These are phyloP conservation scores for Cordyceps sp. DNA, from an alignment of 2,329 filamentous ascomycete species.

Conservation along the genomic window DNA sequence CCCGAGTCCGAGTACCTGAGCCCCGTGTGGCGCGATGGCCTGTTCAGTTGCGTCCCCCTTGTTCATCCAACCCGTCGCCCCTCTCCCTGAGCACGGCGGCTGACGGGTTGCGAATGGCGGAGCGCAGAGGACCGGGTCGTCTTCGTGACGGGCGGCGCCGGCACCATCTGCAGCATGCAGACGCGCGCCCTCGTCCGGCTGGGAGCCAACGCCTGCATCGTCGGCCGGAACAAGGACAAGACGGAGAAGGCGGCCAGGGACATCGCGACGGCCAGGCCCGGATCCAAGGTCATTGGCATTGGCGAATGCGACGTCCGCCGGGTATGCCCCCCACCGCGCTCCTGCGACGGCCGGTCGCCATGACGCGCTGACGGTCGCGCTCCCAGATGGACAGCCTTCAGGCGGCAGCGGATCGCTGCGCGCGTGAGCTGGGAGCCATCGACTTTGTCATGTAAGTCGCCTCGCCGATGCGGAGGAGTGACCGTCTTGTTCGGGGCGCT, in stretches of 20 bases:
- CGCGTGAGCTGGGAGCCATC: slow-evolving; percentile 67
- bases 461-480: not conserved
- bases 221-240: slow-evolving; percentile 79
- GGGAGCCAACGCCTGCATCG: slow-evolving; percentile 84
- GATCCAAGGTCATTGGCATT: slow-evolving; percentile 74
- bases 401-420: slow-evolving; percentile 62
- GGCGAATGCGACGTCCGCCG: slow-evolving; percentile 66
- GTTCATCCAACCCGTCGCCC: not conserved
- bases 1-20: slow-evolving; percentile 64
- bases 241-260: slow-evolving; percentile 67
- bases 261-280: slow-evolving; percentile 61
- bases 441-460: slow-evolving; percentile 80
- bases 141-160: slow-evolving; percentile 89
- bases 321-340: slow-evolving; percentile 18
- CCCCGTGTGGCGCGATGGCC: slow-evolving; percentile 69
- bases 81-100: no score
- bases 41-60: slow-evolving; percentile 46
- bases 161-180: slow-evolving; percentile 87
- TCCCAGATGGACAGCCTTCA: slow-evolving; percentile 21
- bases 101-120: not conserved
- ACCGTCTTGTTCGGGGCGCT: no score
- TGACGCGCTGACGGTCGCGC: no score
- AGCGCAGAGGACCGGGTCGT: slow-evolving; percentile 63
- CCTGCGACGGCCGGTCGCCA: no score
- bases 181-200: slow-evolving; percentile 81